Base-by-base conservation (phyloP, 108 stramenopile genomes). In the Asterionellopsis glacialis region DNA sequence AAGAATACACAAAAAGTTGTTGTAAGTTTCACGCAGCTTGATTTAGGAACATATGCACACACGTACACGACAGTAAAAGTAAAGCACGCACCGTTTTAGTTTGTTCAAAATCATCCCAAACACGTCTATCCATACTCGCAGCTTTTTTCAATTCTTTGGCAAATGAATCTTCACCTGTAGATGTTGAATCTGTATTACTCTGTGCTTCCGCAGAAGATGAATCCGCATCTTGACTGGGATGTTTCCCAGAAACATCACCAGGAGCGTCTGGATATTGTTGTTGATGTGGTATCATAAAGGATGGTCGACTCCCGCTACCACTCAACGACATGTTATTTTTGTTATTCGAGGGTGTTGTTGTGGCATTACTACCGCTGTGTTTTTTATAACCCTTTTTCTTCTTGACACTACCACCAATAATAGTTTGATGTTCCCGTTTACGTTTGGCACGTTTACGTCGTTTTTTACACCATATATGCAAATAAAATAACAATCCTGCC, bases 111-210 rank as follows among this genome's bases (percentile, higher is more conserved):
- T 70, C 61, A 28, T 70, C 65, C 75, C 75, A 76, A 15, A 69
- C 75, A 27, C 64, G 55, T 28, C 64, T 47, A 43, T 76, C 75
- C 61, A 61, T 40, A 16, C 59, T 53, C 12, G 75, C 69, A 23
- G 75, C 69, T 44, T 59, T 2, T 48, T 67, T 56, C 25, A 77
- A 51, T 45, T 77, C 76, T 26, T 51, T 55, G 11, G 76, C 70
- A 64, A 77, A 77, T 2, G 57, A 18, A 56, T 77, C 76, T 9
- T 48, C n/a, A 4, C 42, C 73, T 13, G 33, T 33, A 33, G 33
- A 33, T 33, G 33, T 33, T 5, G 55, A 62, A 11, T 67, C 57
- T 9, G 65, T 49, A 19, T 48, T 22, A 41, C 41, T 41, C 5
- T 41, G 28, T 14, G 25, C 39, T 43, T n/a, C 43, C 64, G 23